Base-by-base conservation (phyloP, 1,284 basidiomycete species). In the Fistulina hepatica region DNA sequence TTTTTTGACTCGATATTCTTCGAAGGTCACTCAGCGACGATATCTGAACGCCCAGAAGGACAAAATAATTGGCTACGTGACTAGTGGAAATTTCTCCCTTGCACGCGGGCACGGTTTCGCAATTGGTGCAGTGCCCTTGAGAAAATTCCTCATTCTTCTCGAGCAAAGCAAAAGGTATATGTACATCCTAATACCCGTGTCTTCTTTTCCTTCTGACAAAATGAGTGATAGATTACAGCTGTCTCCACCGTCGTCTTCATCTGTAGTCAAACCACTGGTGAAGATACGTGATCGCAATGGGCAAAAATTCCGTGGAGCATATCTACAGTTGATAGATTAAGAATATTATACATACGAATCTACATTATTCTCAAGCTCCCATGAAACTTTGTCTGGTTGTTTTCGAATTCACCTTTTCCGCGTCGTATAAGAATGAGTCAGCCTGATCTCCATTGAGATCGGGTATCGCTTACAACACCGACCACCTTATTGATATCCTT, bases 31-130 rank as follows among this genome's bases (percentile, higher is more conserved):
- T 19, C 41, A 81, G 73, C 56, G 75, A 3, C 68, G 66, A 7
- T 61, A 68, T 39, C 46, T 53, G 8, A 49, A 56, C 9, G 59
- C 71, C 8, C 48, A 58, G 3, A 48, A 61, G 26, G 57, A 61
- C 1, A 50, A 59, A 1, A 64, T 84, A 15, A 73, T 92, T 34
- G 90, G 90, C 1, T 86, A 83, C 48, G 68, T 90, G 5, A 82
- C 84, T 0, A 78, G 81, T 1, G 89, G 89, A 1, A 78, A 78
- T 44, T 81, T 73, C 51, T 90, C 86, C 0, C 65, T 94, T 2
- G 71, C 76, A 0, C 67, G 77, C 15, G 88, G 90, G 0, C 59
- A 70, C 37, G 86, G 84, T 0, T 74, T 75, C 49, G 88, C 73
- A 0, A 66, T 92, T 6, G 90, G 76, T 4, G 73, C 75, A 0